These are phyloP conservation scores for Sarocladium oryzae DNA, from an alignment of 2,329 filamentous ascomycete species.

Conservation along the genomic window DNA sequence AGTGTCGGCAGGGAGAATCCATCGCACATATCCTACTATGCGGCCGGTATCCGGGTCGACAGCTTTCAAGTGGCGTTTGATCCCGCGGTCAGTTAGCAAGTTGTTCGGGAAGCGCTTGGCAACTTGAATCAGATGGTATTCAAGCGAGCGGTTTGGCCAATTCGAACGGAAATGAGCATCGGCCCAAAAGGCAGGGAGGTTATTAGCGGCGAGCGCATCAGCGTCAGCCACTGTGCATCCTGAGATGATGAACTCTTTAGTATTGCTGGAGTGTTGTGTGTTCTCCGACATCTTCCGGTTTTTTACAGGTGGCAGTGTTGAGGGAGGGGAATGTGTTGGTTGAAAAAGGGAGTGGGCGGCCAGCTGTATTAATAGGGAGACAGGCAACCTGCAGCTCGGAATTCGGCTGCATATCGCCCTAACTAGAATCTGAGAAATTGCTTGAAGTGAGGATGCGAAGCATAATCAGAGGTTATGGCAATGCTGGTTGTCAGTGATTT, in stretches of 20 bases:
- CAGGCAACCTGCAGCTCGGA: too few species aligned
- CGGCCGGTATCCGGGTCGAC: slow-evolving; percentile 15
- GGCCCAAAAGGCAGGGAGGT: slow-evolving; percentile 16
- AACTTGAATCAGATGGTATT: slow-evolving; percentile 15
- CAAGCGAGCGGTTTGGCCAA: slow-evolving; percentile 16
- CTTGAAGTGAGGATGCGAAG: too few species aligned
- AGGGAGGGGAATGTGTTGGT: too few species aligned
- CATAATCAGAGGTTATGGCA: too few species aligned
- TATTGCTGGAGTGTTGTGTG: background rate
- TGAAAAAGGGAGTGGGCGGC: too few species aligned
- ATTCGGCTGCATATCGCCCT: too few species aligned
- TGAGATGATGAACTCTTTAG: slow-evolving; percentile 10
- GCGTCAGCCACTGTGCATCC: slow-evolving; percentile 15
- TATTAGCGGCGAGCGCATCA: slow-evolving; percentile 14
- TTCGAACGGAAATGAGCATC: slow-evolving; percentile 14
- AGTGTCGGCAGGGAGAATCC: slow-evolving; percentile 15
- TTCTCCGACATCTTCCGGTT: too few species aligned
- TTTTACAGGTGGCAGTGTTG: too few species aligned
- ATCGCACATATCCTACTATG: slow-evolving; percentile 18
- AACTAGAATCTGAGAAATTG: too few species aligned
- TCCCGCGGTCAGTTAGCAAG: slow-evolving; percentile 14
- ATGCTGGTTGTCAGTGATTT: too few species aligned
- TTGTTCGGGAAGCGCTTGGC: slow-evolving; percentile 16
- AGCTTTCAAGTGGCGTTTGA: slow-evolving; percentile 16
- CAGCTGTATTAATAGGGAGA: too few species aligned